Conservation (phyloP, 176 grass and related monocot species). For the Oropetium thomaeum region DNA sequence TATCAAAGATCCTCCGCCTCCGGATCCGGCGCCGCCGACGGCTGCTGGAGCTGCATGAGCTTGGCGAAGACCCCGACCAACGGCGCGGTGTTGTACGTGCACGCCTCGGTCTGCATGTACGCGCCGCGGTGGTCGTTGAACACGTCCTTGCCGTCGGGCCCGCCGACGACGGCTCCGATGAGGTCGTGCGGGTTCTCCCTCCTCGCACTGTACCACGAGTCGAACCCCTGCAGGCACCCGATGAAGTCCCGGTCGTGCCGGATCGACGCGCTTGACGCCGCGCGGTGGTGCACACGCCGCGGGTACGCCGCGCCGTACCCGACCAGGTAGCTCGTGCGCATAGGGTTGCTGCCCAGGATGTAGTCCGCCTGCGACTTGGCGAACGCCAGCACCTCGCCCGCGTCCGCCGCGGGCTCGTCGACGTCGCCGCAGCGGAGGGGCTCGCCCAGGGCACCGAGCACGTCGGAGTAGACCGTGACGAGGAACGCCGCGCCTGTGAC, state of each 20-base stretch:
- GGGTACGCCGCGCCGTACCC: conserved; percentile 61
- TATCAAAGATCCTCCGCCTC: conserved; percentile 21
- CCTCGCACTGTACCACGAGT: conserved; percentile 60
- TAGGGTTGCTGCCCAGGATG: conserved; percentile 71
- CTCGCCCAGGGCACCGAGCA: conserved; percentile 36
- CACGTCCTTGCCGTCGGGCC: conserved; percentile 64
- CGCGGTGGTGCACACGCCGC: conserved; percentile 71
- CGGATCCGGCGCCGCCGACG: not conserved
- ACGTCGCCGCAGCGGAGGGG: conserved; percentile 39
- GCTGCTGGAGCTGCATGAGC: conserved; percentile 40
- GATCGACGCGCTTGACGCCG: conserved; percentile 65
- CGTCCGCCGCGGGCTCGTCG: not conserved
- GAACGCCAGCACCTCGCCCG: conserved; percentile 49
- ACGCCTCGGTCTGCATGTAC: conserved; percentile 86
- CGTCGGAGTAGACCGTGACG: conserved; percentile 59
- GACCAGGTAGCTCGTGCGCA: conserved; percentile 64
- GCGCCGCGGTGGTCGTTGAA: conserved; percentile 61
- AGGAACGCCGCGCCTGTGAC: conserved; percentile 73
- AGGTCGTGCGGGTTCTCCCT: conserved; percentile 65
- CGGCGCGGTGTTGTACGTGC: conserved; percentile 75
- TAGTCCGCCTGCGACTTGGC: conserved; percentile 70
- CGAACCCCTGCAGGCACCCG: conserved; percentile 84
- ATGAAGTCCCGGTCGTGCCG: conserved; percentile 60
- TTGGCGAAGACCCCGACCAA: conserved; percentile 77
- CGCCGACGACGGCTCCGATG: conserved; percentile 77